Conservation (phyloP, 768 basidiomycete genomes). For the Tricholoma bakamatsutake region DNA sequence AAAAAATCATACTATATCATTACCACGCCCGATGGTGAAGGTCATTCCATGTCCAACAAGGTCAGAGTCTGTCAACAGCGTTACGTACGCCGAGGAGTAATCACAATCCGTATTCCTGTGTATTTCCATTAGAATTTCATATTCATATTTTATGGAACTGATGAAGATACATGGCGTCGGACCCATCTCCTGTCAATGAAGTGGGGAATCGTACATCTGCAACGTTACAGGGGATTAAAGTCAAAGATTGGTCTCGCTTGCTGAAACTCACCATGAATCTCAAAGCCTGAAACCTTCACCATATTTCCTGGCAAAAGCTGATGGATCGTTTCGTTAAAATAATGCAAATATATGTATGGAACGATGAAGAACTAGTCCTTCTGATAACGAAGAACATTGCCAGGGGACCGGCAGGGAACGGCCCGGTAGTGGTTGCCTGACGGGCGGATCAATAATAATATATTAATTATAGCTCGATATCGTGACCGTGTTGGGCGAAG, state of each 20-base stretch:
- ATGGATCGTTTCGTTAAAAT: too few relatives aligned
- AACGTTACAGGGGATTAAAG: not conserved
- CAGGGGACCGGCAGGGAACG: too few relatives aligned
- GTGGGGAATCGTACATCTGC: constrained; percentile 91
- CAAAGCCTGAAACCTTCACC: constrained; percentile 48
- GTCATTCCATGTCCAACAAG: constrained; percentile 92
- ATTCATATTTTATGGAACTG: not conserved
- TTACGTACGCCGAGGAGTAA: constrained; percentile 90
- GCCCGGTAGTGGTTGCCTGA: too few relatives aligned
- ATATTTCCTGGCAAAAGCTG: constrained; percentile 9
- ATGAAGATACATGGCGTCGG: constrained; percentile 79
- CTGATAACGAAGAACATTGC: too few relatives aligned
- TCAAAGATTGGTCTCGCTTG: not conserved
- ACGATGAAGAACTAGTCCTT: too few relatives aligned
- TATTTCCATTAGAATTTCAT: not conserved
- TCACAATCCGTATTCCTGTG: constrained; percentile 93
- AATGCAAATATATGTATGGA: too few relatives aligned
- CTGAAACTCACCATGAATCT: constrained; percentile 46
- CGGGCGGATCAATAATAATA: too few relatives aligned
- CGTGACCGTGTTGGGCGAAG: too few relatives aligned
- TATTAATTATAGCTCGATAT: too few relatives aligned
- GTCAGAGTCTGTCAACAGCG: constrained; percentile 66
- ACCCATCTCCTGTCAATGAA: constrained; percentile 84
- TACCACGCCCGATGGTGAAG: constrained; percentile 91
- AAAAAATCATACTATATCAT: constrained; percentile 66